Evolutionary conservation across 495 filamentous ascomycete genomes (phyloP).

Genomic region (Xylaria cubensis): DNA sequence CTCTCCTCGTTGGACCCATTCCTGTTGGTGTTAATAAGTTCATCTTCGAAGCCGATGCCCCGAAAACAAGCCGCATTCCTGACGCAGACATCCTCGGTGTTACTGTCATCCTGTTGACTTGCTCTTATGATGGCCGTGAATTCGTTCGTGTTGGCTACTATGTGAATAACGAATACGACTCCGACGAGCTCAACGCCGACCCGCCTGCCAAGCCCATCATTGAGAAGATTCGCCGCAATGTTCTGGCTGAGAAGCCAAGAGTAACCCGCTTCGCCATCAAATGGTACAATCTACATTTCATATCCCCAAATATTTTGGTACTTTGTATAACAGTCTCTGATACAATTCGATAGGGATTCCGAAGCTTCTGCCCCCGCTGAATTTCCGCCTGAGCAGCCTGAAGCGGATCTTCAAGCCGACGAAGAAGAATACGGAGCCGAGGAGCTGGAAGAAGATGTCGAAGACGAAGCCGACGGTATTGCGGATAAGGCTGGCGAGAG

Average conservation of each 20-base stretch:
- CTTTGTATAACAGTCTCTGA: slow-evolving; percentile 31
- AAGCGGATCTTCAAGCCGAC: slow-evolving; percentile 84
- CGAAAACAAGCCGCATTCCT: slow-evolving; percentile 86
- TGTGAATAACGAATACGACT: slow-evolving; percentile 97
- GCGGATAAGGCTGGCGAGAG: slow-evolving; percentile 48
- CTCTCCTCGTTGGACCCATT: slow-evolving; percentile 93
- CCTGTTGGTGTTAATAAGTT: slow-evolving; percentile 98
- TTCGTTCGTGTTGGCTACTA: slow-evolving; percentile 99
- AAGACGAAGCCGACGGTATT: slow-evolving; percentile 53
- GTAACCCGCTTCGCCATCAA: slow-evolving; percentile 99
- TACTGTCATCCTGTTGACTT: slow-evolving; percentile 94
- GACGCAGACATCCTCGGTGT: slow-evolving; percentile 94
- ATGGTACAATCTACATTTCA: slow-evolving; percentile 65
- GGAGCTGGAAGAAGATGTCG: slow-evolving; percentile 72
- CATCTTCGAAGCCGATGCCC: slow-evolving; percentile 93
- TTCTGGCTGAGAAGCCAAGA: slow-evolving; percentile 94
- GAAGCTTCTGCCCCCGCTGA: slow-evolving; percentile 95
- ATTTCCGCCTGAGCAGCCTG: slow-evolving; percentile 96
- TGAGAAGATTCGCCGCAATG: slow-evolving; percentile 87
- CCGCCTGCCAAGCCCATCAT: slow-evolving; percentile 91
- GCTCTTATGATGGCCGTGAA: slow-evolving; percentile 93
- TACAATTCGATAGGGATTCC: slow-evolving; percentile 71
- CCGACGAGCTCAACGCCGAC: slow-evolving; percentile 83
- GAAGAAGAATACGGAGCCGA: slow-evolving; percentile 92
- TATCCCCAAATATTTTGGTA: slow-evolving; percentile 1